Percentiles rank a stretch among this genome's conserved stretches.
Evolutionary conservation across 805 yeast genomes (phyloP).

Genomic region (Tetrapisispora iriomotensis): DNA sequence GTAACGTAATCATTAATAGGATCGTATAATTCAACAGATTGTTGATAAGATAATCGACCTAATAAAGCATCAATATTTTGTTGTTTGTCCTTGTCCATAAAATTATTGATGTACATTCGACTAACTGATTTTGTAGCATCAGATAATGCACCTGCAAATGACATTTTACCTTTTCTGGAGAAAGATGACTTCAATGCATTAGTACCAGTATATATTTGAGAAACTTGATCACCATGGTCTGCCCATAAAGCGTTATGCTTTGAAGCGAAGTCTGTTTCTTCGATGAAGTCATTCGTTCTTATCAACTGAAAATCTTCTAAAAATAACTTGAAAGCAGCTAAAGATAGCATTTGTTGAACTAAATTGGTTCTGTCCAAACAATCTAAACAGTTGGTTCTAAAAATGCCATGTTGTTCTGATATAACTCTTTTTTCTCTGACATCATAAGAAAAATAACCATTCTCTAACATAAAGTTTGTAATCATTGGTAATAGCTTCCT

Average conservation of each 20-base stretch:
- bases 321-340: constrained; percentile 53
- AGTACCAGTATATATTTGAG: constrained; percentile 94
- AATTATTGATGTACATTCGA: constrained; percentile 90
- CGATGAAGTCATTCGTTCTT: constrained; percentile 13
- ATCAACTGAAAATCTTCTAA: constrained; percentile 34
- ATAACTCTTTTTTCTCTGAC: constrained; percentile 41
- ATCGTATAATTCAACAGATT: constrained; percentile 67
- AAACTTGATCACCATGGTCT: constrained; percentile 93
- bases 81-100: constrained; percentile 86
- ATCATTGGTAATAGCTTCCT: constrained; percentile 54
- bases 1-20: constrained; percentile 83
- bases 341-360: constrained; percentile 74
- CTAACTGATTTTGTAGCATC: constrained; percentile 95
- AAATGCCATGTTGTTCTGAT: constrained; percentile 80
- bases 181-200: constrained; percentile 93
- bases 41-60: constrained; percentile 69
- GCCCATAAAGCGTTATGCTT: constrained; percentile 92
- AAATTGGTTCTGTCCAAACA: constrained; percentile 92
- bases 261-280: constrained; percentile 47
- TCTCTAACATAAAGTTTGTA: constrained; percentile 56
- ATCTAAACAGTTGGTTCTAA: constrained; percentile 88
- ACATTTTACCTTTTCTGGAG: constrained; percentile 93
- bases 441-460: constrained; percentile 78
- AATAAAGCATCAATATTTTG: constrained; percentile 77
- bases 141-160: constrained; percentile 90